A percentile compares a stretch with the other conserved stretches of the same genome.
phyloP scores from a whole-genome alignment of 495 filamentous ascomycete species.

The Neurospora tetrasperma region DNA sequence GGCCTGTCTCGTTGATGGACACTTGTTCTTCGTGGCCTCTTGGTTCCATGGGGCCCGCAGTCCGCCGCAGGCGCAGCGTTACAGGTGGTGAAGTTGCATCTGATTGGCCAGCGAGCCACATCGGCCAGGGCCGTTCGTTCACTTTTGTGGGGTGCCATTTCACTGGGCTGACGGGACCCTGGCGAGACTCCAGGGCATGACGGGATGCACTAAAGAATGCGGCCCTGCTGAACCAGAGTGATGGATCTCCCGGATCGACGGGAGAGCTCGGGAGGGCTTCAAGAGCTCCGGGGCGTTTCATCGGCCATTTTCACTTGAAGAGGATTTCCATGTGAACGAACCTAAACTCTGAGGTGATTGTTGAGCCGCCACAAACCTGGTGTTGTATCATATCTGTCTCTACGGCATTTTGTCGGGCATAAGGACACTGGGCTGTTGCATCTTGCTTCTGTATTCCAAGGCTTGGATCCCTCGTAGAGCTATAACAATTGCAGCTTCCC shows the following conservation, averaged over 20 bases:
- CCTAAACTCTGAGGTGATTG: neutral
- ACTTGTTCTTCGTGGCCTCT: conserved; percentile 1
- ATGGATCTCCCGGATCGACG: neutral
- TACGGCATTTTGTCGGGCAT: neutral
- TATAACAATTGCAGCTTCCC: neutral
- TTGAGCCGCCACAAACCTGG: neutral
- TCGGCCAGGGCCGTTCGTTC: neutral
- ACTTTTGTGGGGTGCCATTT: neutral
- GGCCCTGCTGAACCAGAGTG: neutral
- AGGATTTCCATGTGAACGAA: neutral
- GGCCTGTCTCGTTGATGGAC: neutral
- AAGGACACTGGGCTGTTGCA: neutral
- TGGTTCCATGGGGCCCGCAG: neutral
- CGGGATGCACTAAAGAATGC: neutral
- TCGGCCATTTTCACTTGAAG: neutral
- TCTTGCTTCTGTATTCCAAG: neutral
- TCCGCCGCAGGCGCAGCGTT: neutral
- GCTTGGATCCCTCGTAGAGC: neutral
- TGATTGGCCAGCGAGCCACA: neutral
- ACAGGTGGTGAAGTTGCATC: neutral
- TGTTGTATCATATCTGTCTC: neutral
- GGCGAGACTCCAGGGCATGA: neutral
- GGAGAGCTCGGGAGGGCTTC: neutral
- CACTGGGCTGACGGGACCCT: neutral
- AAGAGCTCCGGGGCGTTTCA: neutral